Conservation (phyloP, 345 rosid species). For the Corymbia maculata region DNA sequence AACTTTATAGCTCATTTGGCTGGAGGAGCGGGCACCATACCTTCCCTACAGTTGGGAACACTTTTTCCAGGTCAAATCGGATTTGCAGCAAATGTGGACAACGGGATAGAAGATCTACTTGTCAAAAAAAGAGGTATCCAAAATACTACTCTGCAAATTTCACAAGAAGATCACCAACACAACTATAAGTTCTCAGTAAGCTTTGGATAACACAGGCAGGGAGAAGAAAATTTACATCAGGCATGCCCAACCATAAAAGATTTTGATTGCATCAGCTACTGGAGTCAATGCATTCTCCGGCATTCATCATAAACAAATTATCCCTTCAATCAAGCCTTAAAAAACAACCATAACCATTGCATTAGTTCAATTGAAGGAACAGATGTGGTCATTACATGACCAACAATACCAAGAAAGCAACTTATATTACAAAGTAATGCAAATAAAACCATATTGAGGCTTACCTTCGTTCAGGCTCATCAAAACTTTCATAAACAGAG, state of each 20-base stretch:
- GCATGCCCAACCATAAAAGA: neutral
- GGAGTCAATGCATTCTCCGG: neutral
- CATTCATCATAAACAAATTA: neutral
- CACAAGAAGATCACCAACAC: neutral
- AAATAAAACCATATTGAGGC: too few species aligned
- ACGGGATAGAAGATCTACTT: neutral
- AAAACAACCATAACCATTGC: neutral
- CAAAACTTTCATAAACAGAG: slow-evolving; percentile 72
- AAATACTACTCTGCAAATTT: neutral
- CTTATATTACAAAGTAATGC: neutral
- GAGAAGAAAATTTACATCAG: neutral
- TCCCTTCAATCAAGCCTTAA: neutral
- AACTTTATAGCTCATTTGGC: neutral
- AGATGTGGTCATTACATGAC: neutral
- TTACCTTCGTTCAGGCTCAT: slow-evolving; percentile 83
- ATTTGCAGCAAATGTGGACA: neutral
- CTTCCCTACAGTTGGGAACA: neutral
- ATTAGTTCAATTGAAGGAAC: neutral
- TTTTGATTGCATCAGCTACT: neutral
- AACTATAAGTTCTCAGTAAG: neutral
- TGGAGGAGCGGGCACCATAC: neutral
- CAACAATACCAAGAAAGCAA: neutral
- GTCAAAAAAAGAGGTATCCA: neutral
- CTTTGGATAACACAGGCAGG: neutral
- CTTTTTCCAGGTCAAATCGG: neutral